These are phyloP conservation scores for Acanthamoeba comandoni DNA, from an alignment of 208 protist species.

Conservation along the genomic window DNA sequence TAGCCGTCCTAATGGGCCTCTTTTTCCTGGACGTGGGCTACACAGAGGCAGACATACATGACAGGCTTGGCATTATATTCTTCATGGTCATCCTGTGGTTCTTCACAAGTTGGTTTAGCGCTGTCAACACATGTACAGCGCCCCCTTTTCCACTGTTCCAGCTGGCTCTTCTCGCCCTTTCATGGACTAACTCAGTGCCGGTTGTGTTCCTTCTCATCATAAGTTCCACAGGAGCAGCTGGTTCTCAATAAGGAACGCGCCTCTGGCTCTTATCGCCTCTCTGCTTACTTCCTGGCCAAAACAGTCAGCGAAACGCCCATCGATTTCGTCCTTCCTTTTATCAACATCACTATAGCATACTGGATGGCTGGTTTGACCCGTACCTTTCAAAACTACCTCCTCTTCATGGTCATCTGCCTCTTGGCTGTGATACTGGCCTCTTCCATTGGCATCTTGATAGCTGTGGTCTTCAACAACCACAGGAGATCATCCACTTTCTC, in stretches of 20 bases:
- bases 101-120: slow-evolving; percentile 72
- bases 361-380: slow-evolving; percentile 61
- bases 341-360: slow-evolving; percentile 79
- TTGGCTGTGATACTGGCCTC: no score
- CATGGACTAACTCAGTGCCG: not conserved
- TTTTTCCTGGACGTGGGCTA: slow-evolving; percentile 77
- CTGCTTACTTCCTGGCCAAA: slow-evolving; percentile 82
- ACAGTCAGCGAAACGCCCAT: slow-evolving; percentile 75
- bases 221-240: slow-evolving; percentile 68
- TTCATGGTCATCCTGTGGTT: slow-evolving; percentile 77
- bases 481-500: no score
- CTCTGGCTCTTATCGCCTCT: slow-evolving; percentile 64
- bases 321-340: slow-evolving; percentile 67
- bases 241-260: slow-evolving; percentile 77
- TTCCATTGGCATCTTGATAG: no score
- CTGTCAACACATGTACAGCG: slow-evolving; percentile 15
- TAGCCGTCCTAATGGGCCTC: slow-evolving; percentile 74
- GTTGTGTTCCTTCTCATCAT: not conserved
- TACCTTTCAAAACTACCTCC: no score
- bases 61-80: slow-evolving; percentile 78
- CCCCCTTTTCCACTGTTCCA: no score
- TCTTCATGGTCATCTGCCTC: no score
- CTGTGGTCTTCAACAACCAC: no score
- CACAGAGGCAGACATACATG: slow-evolving; percentile 66
- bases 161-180: slow-evolving; percentile 3